Conservation (phyloP, 306 rosid species). For the Fragaria nilgerrensis region DNA sequence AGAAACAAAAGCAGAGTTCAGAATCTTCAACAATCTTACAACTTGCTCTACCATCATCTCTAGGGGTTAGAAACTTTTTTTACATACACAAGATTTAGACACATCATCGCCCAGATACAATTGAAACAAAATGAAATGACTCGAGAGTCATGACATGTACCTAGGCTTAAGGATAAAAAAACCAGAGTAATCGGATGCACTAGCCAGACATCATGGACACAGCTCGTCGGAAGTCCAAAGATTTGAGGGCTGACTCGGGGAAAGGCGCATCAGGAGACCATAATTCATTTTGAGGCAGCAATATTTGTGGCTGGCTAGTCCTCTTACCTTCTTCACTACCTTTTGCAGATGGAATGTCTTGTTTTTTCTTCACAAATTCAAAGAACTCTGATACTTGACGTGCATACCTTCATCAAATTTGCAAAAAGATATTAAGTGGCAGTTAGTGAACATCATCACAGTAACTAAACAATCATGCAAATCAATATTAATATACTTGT, state of each 20-base stretch:
- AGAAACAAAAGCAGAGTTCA: conserved; percentile 6
- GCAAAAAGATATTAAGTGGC: background rate
- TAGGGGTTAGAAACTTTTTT: conserved; percentile 38
- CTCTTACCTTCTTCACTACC: conserved; percentile 40
- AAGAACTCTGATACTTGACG: conserved; percentile 93
- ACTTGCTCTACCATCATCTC: conserved; percentile 41
- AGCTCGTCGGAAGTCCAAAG: conserved; percentile 69
- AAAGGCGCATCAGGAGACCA: conserved; percentile 79
- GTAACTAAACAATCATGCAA: background rate
- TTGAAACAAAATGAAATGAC: background rate
- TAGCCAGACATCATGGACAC: conserved; percentile 64
- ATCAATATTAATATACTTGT: background rate
- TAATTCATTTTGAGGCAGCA: conserved; percentile 55
- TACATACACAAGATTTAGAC: conserved; percentile 41
- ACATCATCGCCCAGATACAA: conserved; percentile 21
- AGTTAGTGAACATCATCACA: background rate
- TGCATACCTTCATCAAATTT: conserved; percentile 70
- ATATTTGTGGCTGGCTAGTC: conserved; percentile 44
- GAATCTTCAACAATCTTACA: conserved; percentile 25
- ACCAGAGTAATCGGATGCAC: background rate
- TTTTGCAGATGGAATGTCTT: conserved; percentile 44
- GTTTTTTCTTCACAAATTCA: conserved; percentile 85
- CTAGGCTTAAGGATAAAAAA: background rate
- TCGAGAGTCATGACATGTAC: background rate
- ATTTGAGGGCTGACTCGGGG: conserved; percentile 49